Evolutionary conservation across 768 basidiomycete genomes (phyloP), one percentile per base, ranked within the genome.

Genomic region (Boletus edulis): DNA sequence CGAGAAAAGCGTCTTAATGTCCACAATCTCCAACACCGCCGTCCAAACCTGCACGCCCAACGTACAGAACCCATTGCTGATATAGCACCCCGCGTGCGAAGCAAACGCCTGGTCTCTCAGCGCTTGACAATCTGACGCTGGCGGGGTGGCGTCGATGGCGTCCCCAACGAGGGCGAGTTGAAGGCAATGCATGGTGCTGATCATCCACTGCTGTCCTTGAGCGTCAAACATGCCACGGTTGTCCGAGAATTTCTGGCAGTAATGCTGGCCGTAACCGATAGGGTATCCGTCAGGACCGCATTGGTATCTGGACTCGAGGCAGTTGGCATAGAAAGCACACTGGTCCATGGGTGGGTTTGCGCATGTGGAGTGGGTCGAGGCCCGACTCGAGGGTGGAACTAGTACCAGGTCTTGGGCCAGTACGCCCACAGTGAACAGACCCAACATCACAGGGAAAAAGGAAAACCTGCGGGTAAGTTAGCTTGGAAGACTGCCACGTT

Each of bases 241-340:
- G 20, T 62, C 59, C 13, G 62, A 62, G 63, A 80, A 80, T 15
- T 70, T 75, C 37, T 62, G 57, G 65, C 79, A 81, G 56, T 60
- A 78, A 17, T 70, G 56, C 43, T 72, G 58, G 31, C 79, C 79
- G 42, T 75, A 76, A 12, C 67, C 73, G 17, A 79, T 55, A 1
- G 78, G 79, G 52, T 79, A 81, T 0, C 77, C 79, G 0, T 54
- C 18, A 0, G 72, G 63, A 0, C 79, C 78, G 46, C 79, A 80
- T n/a, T 76, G 67, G 56, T 76, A 79, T 24, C 69, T 67, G 7
- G 75, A 48, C 55, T 80, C 78, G 54, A 79, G 70, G 54, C 78
- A 81, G 60, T 72, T 62, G 37, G 68, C 56, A 62, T 80, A 80
- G 65, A 79, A 81, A 4, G 66, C 38, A 60, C 79, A 81, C 15